Evolutionary conservation across 2,329 filamentous ascomycete genomes (phyloP), one percentile per base, ranked within the genome.

Genomic region (Fusarium kyushuense): DNA sequence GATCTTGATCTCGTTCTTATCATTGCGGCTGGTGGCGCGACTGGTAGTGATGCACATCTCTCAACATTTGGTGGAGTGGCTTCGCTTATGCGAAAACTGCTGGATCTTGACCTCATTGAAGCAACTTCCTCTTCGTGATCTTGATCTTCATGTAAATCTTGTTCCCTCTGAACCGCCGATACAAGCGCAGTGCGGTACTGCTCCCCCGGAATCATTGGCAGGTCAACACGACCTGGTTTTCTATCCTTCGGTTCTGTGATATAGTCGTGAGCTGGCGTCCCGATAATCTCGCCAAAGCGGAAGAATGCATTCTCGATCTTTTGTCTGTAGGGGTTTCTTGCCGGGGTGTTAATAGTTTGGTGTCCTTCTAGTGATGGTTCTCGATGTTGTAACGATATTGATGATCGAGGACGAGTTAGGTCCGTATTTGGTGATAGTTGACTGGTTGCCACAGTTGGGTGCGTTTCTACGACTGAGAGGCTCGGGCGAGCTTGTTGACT

Each of bases 241-340:
- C 51, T 48, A 6, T 12, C 19, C 5, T 30, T 49, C 4, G 48
- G 58, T 17, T 67, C 51, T 1, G 57, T 67, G 2, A 67, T 67
- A 2, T 78, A 79, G n/a, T 84, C 78, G 3, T 81, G 78, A 1
- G 82, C 79, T 30, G 84, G 81, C 1, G 81, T 82, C 5, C 83
- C 82, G 1, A 89, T 67, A 16, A 81, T 80, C 13, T 83, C 78
- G 10, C 81, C 81, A 6, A 85, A 63, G 7, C 69, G 75, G 6
- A 78, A 82, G 9, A 89, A 69, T 11, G 75, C 68, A 11, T 75
- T 77, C 5, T 84, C 83, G 4, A 86, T 76, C 51, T 75, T 83
- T 3, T 77, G 76, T 66, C 84, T 76, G 38, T 76, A 78, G 0
- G 33, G 38, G 2, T 58, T 67, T 11, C 46, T 29, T 2, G 36